Evolutionary conservation across 2,329 filamentous ascomycete genomes (phyloP).

Genomic region (Juglanconis sp.): DNA sequence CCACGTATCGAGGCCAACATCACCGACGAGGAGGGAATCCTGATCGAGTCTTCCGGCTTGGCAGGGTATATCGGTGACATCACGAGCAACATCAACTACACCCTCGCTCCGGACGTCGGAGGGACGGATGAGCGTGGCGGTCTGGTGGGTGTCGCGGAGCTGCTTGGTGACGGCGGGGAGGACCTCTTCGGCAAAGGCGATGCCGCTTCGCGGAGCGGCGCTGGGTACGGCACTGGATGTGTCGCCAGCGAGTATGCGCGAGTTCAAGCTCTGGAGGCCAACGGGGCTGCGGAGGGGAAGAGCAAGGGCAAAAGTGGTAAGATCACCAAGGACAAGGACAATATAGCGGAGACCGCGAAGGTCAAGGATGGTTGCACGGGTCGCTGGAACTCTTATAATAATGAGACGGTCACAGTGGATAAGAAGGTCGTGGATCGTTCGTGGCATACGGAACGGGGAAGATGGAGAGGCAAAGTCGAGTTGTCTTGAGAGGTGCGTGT

Average conservation of each 20-base stretch:
- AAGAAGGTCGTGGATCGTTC: slow-evolving; percentile 32
- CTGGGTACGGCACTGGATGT: slow-evolving; percentile 11
- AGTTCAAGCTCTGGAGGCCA: slow-evolving; percentile 23
- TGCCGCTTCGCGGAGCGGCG: slow-evolving; percentile 8
- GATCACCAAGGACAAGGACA: slow-evolving; percentile 12
- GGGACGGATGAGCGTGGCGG: slow-evolving; percentile 55
- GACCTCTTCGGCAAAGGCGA: slow-evolving; percentile 25
- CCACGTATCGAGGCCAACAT: slow-evolving; percentile 60
- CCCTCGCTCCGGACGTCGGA: slow-evolving; percentile 55
- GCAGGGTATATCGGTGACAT: slow-evolving; percentile 61
- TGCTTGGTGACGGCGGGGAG: slow-evolving; percentile 48
- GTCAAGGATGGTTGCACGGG: slow-evolving; percentile 30
- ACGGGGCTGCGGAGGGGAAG: slow-evolving; percentile 11
- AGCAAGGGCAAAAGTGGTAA: slow-evolving; percentile 17
- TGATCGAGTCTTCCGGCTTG: slow-evolving; percentile 52
- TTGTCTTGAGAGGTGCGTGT: slow-evolving; percentile 23
- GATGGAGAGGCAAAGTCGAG: slow-evolving; percentile 26
- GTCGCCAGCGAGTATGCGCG: slow-evolving; percentile 17
- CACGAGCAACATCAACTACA: slow-evolving; percentile 58
- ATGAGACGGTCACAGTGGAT: slow-evolving; percentile 21
- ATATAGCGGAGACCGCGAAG: slow-evolving; percentile 1
- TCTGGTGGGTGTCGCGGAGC: slow-evolving; percentile 49
- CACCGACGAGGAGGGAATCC: slow-evolving; percentile 46
- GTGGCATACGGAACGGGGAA: slow-evolving; percentile 33
- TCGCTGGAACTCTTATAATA: slow-evolving; percentile 30